Conservation (phyloP, 768 basidiomycete genomes). For the Porpolomopsis calyptriformis region DNA sequence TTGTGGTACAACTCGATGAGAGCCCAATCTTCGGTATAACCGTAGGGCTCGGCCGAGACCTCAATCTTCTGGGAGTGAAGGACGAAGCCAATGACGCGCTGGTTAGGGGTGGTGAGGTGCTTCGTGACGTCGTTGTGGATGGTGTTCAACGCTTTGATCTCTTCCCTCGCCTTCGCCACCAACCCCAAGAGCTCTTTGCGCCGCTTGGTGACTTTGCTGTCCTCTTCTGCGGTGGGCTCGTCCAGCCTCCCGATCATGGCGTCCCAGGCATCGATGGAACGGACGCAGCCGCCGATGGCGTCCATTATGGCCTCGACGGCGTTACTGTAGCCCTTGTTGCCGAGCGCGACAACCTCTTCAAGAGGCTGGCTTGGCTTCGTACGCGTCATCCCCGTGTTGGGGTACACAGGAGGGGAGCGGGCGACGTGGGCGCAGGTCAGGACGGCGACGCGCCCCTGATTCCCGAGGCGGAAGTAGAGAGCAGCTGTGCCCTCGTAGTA, state of each 20-base stretch:
- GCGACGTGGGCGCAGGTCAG: conserved; percentile 28
- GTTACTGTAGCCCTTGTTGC: conserved; percentile 16
- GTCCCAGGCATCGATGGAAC: conserved; percentile 16
- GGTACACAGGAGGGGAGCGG: conserved; percentile 19
- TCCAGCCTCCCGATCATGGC: conserved; percentile 13
- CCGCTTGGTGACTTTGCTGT: conserved; percentile 7
- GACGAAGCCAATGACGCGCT: conserved; percentile 26
- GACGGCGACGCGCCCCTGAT: conserved; percentile 17
- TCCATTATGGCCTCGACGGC: conserved; percentile 20
- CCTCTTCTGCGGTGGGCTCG: conserved; percentile 13
- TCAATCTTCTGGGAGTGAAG: conserved; percentile 20
- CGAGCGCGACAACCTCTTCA: conserved; percentile 25
- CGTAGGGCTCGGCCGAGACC: conserved; percentile 15
- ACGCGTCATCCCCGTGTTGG: conserved; percentile 15
- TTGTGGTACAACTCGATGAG: conserved; percentile 21
- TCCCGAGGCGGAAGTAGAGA: conserved; percentile 21
- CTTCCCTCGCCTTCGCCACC: conserved; percentile 16
- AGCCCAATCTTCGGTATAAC: conserved; percentile 26
- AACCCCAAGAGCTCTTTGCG: conserved; percentile 14
- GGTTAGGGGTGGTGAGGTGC: conserved; percentile 10
- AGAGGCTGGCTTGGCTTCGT: conserved; percentile 15
- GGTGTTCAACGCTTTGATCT: conserved; percentile 15
- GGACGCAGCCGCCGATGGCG: background rate
- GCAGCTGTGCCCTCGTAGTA: conserved; percentile 27
- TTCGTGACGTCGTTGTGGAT: conserved; percentile 21